Base-by-base conservation (phyloP, 1,284 basidiomycete genomes). In the Leccinum glutinopallens region DNA sequence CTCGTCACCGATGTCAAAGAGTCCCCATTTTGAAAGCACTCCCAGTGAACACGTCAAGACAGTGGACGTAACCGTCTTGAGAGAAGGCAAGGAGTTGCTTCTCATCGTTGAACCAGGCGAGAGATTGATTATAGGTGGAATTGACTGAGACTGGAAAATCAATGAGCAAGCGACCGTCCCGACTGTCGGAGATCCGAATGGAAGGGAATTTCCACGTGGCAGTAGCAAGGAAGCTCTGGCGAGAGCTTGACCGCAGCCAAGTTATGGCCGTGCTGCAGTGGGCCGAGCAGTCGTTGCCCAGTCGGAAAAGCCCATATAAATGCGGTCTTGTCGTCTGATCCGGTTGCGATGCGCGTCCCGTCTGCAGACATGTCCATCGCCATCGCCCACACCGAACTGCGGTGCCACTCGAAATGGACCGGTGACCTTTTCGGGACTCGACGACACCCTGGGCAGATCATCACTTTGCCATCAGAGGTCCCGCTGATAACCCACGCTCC, bases 341-440 rank as follows among this genome's bases (percentile, higher is more conserved):
- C 33, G 7, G 56, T 57, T 33, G 33, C 56, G 56, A 57, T 57
- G 19, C 33, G 56, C n/a, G 33, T 57, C 19, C 33, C 33, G 19
- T 57, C 56, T n/a, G n/a, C n/a, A 22, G 56, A 35, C 10, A 57
- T 37, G 33, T 57, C n/a, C n/a, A n/a, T n/a, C n/a, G n/a, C 56
- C n/a, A 57, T 22, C n/a, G 32, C 56, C n/a, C n/a, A 37, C 33
- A 57, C 56, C n/a, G 56, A 29, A n/a, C 32, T 57, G 10, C 12
- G 32, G 32, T 57, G 32, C 33, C 32, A 37, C 33, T 55, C 32
- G 32, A 57, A 33, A 12, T 57, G 22, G 33, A 2, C 32, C n/a
- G n/a, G n/a, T n/a, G n/a, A 57, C 56, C 56, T 25, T 57, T 33
- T 33, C 33, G 12, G 17, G 19, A 19, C 19, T 37, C 6, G 56